Evolutionary conservation across 2,329 filamentous ascomycete species (phyloP), one percentile per base, ranked within the genome.

Genomic region (Fusarium austroafricanum): DNA sequence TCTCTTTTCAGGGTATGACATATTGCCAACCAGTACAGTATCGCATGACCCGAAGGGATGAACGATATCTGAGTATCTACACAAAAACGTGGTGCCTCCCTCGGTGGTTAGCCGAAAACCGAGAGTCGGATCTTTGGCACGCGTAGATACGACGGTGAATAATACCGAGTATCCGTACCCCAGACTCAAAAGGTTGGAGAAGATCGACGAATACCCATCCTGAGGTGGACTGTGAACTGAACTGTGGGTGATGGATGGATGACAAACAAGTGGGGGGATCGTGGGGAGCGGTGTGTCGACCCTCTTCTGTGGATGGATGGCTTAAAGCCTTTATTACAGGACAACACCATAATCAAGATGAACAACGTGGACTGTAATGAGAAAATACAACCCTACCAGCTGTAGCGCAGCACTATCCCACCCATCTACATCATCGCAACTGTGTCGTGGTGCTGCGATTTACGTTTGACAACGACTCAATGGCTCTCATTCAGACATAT

Each of bases 211-310:
- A 64, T 65, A 38, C 53, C 49, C 57, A 58, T 66, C 60, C 46
- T 21, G 55, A 59, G 58, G 69, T 65, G 71, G 71, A n/a, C 33
- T 39, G 20, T 35, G 18, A 15, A 28, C 40, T 44, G 23, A 21
- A 10, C 20, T 35, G 20, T 49, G 33, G 45, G 60, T 59, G 40
- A 52, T 12, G 57, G 40, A 52, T 12, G 57, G 57, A 53, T 49
- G 31, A 51, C 45, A 52, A 59, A 65, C 45, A 52, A 61, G 67
- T 71, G 69, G 71, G 71, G 70, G 69, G 65, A 44, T 39, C 71
- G 69, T 72, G 71, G 67, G 69, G 69, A 72, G 71, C 71, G 71
- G 71, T 73, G 71, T 72, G 65, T 67, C 40, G 47, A 54, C 44
- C 28, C 51, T 60, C 26, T 26, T 47, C 61, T 62, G 55, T 69